Conservation (phyloP, 352 stramenopile genomes). For the Phytophthora tubulina region DNA sequence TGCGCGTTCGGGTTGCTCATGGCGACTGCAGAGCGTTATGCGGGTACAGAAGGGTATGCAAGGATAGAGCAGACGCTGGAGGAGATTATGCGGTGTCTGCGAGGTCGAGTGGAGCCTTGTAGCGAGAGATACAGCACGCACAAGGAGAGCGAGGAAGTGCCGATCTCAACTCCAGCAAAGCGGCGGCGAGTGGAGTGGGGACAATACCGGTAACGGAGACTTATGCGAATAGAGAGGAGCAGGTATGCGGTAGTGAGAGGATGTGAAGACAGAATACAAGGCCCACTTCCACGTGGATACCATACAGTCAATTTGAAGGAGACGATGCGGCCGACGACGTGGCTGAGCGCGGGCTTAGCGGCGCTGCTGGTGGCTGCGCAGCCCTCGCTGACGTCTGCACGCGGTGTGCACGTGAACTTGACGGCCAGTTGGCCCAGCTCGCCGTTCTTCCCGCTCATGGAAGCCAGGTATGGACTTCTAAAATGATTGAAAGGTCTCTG, state of each 20-base stretch:
- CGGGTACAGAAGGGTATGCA: neutral
- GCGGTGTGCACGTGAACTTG: slow-evolving; percentile 63
- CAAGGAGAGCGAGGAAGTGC: neutral
- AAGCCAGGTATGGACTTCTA: slow-evolving; percentile 56
- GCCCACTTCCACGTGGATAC: slow-evolving; percentile 33
- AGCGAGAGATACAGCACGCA: slow-evolving; percentile 3
- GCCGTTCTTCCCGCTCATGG: slow-evolving; percentile 60
- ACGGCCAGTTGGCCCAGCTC: slow-evolving; percentile 73
- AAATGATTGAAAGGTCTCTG: neutral
- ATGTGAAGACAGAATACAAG: neutral
- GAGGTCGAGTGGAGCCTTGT: neutral
- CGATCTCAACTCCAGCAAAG: slow-evolving; percentile 17
- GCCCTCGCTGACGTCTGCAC: slow-evolving; percentile 31
- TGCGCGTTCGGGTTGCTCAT: slow-evolving; percentile 75
- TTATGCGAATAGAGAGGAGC: slow-evolving; percentile 21
- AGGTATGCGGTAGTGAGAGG: slow-evolving; percentile 15
- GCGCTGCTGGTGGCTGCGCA: slow-evolving; percentile 33
- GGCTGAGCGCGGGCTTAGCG: slow-evolving; percentile 27
- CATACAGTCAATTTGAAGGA: slow-evolving; percentile 17
- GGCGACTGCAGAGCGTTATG: slow-evolving; percentile 6
- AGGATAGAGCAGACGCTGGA: slow-evolving; percentile 10
- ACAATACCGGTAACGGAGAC: slow-evolving; percentile 1
- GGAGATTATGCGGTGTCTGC: neutral
- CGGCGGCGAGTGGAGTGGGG: slow-evolving; percentile 27
- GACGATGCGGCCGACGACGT: slow-evolving; percentile 33